Base-by-base conservation (phyloP, 1,284 basidiomycete genomes). In the Pseudozyma pruni region DNA sequence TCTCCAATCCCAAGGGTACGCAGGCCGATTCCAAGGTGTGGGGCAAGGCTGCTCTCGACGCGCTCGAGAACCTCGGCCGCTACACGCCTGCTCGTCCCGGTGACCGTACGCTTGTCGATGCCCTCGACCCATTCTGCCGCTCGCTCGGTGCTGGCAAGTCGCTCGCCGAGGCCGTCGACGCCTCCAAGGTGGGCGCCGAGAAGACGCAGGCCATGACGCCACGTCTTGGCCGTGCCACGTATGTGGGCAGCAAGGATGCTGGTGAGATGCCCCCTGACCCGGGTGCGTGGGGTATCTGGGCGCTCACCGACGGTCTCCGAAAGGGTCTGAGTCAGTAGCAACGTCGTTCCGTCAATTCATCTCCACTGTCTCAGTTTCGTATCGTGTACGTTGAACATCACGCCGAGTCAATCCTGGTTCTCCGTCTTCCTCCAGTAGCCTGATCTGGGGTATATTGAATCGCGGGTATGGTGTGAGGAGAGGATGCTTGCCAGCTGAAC, bases 81-180 rank as follows among this genome's bases (percentile, higher is more conserved):
- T 85, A 87, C 79, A 88, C 87, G 1, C 86, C 86, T 0, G 87
- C 87, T 7, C 83, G 85, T 56, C 83, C 84, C 6, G 87, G 87
- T 1, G 87, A 88, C 75, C 84, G 87, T 10, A 88, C 87, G 0
- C 74, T 88, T 37, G 83, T 88, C 19, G 87, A 88, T 49, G 85
- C 87, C 0, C 83, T 88, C 2, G 59, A 74, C 16, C 87, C 87
- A 9, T 86, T 88, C 64, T 86, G 85, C 67, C 70, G 70, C 16
- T 71, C 80, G 2, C 76, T 87, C 8, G 75, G 71, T 4, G 56
- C 46, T 3, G 83, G 77, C 22, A 72, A 76, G 37, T 58, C 64
- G 7, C 67, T 86, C 8, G 38, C 67, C 3, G 75, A 81, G 17
- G 85, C 85, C 2, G 85, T 83, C 0, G 67, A 78, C 14, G 83